These are phyloP conservation scores for Mortierella sp. DNA, from an alignment of 371 early-diverging fungal genomes.

Conservation along the genomic window DNA sequence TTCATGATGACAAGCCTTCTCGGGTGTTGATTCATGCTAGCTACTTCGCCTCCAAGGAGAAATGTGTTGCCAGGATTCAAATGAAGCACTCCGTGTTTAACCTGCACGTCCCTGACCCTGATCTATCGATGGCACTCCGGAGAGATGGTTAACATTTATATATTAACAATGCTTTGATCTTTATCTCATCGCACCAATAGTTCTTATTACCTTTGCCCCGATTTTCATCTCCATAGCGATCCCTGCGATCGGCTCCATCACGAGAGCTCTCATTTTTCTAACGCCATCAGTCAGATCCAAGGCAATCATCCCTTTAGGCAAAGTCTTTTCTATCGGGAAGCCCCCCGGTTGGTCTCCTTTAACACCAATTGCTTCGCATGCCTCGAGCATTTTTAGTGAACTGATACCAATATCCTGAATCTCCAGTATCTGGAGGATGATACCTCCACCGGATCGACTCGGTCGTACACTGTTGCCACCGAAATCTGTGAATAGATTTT, in stretches of 20 bases:
- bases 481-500: conserved; percentile 18
- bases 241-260: conserved; percentile 35
- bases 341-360: conserved; percentile 45
- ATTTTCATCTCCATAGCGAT: conserved; percentile 53
- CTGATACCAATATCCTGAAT: conserved; percentile 46
- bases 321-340: conserved; percentile 22
- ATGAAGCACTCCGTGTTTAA: conserved; percentile 50
- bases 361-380: conserved; percentile 33
- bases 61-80: conserved; percentile 20
- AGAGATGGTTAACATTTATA: background rate
- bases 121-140: conserved; percentile 14
- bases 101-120: conserved; percentile 28
- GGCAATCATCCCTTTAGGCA: conserved; percentile 25
- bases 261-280: conserved; percentile 31
- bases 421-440: conserved; percentile 44
- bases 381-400: conserved; percentile 41
- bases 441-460: conserved; percentile 20
- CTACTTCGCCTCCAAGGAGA: conserved; percentile 50
- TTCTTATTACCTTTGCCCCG: conserved; percentile 44
- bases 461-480: background rate
- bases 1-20: conserved; percentile 48
- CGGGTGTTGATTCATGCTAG: conserved; percentile 45
- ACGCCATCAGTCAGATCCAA: conserved; percentile 50
- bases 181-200: background rate
- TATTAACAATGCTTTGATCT: no score